These are phyloP conservation scores for Selenicereus undatus DNA, from an alignment of 148 eudicot species.

Conservation along the genomic window DNA sequence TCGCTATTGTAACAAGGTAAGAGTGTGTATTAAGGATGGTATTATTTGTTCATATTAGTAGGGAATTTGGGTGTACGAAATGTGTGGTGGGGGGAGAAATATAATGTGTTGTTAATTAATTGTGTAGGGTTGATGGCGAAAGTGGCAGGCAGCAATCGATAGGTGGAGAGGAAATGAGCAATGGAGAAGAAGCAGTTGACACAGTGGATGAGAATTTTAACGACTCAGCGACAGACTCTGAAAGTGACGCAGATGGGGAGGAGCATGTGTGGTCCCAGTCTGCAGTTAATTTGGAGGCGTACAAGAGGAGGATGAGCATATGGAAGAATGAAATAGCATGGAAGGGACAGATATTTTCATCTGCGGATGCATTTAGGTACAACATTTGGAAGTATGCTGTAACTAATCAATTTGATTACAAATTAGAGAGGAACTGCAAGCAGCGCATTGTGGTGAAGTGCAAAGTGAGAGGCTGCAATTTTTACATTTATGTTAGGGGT, in stretches of 20 bases:
- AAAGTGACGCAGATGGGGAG: neutral
- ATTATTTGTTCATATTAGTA: too few relatives aligned
- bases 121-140: too few relatives aligned
- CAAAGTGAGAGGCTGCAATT: neutral
- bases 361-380: neutral
- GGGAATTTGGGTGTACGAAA: too few relatives aligned
- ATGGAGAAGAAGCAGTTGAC: too few relatives aligned
- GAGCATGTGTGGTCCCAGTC: neutral
- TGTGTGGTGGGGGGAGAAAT: too few relatives aligned
- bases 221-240: neutral
- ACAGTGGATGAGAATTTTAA: too few relatives aligned
- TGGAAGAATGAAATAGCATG: neutral
- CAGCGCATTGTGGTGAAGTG: neutral
- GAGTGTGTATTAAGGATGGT: too few relatives aligned
- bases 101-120: too few relatives aligned
- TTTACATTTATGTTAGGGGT: neutral
- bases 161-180: too few relatives aligned
- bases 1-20: too few relatives aligned
- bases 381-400: neutral
- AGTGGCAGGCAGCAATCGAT: too few relatives aligned
- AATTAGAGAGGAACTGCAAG: neutral
- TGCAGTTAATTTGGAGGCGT: neutral
- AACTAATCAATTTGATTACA: neutral
- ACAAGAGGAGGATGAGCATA: neutral
- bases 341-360: neutral